Conservation (phyloP, 805 yeast species). For the Candida ovalis region DNA sequence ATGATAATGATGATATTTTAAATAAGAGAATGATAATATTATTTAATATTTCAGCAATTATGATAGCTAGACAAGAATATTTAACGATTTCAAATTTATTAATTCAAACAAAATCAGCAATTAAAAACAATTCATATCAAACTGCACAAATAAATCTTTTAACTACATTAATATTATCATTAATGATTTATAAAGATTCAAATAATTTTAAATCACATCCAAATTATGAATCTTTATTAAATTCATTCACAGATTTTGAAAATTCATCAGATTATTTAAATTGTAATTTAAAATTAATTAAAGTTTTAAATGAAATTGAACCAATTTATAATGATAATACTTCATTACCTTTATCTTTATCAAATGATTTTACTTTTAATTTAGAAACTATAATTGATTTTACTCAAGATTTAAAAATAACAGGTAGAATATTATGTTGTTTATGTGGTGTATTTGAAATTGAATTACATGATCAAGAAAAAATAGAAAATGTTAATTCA, state of each 20-base stretch:
- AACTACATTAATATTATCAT: conserved; percentile 13
- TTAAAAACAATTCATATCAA: not conserved
- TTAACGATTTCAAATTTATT: conserved; percentile 24
- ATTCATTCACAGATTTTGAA: not conserved
- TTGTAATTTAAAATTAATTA: conserved; percentile 1
- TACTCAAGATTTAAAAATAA: conserved; percentile 26
- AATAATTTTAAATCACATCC: not conserved
- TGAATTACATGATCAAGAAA: not conserved
- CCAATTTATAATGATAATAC: conserved; percentile 13
- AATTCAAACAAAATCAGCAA: conserved; percentile 7
- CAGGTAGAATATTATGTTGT: conserved; percentile 34
- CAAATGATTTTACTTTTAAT: not conserved
- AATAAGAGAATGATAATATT: conserved; percentile 6
- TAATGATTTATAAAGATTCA: conserved; percentile 15
- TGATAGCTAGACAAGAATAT: conserved; percentile 27
- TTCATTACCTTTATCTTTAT: conserved; percentile 3
- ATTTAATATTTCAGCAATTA: conserved; percentile 20
- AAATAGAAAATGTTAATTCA: not conserved
- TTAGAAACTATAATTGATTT: conserved; percentile 24
- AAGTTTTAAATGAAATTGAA: conserved; percentile 10
- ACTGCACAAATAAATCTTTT: conserved; percentile 13
- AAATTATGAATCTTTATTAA: not conserved
- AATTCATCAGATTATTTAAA: not conserved
- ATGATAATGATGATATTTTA: conserved; percentile 48
- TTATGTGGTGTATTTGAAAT: conserved; percentile 33